Conservation (phyloP, 352 stramenopile genomes). For the Phytophthora meadii region DNA sequence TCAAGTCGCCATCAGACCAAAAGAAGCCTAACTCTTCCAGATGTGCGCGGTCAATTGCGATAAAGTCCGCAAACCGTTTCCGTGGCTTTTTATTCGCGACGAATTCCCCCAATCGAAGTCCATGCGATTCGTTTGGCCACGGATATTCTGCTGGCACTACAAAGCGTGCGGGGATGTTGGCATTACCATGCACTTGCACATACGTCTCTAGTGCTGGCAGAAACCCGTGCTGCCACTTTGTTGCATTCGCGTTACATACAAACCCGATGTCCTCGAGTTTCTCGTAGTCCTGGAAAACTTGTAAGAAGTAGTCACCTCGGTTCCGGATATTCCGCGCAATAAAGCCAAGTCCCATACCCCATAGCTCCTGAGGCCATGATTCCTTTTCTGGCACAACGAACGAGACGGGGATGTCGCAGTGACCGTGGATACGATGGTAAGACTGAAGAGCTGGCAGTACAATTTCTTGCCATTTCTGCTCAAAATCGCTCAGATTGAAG, state of each 20-base stretch:
- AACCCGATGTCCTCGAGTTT: slow-evolving; percentile 62
- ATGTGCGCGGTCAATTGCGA: slow-evolving; percentile 55
- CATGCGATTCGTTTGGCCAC: slow-evolving; percentile 49
- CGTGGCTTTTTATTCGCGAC: slow-evolving; percentile 30
- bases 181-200: slow-evolving; percentile 40
- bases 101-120: slow-evolving; percentile 48
- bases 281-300: slow-evolving; percentile 55
- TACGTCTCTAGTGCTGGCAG: slow-evolving; percentile 59
- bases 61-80: slow-evolving; percentile 51
- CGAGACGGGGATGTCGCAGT: slow-evolving; percentile 46
- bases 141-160: slow-evolving; percentile 46
- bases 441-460: slow-evolving; percentile 58
- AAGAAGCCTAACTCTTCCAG: slow-evolving; percentile 60
- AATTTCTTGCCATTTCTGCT: slow-evolving; percentile 59
- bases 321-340: slow-evolving; percentile 65
- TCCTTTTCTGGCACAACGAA: slow-evolving; percentile 50
- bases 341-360: slow-evolving; percentile 55
- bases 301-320: slow-evolving; percentile 52
- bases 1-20: slow-evolving; percentile 36
- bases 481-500: slow-evolving; percentile 57
- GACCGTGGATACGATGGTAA: slow-evolving; percentile 46
- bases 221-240: slow-evolving; percentile 54
- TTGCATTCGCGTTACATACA: slow-evolving; percentile 53
- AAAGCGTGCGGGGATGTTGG: slow-evolving; percentile 49
- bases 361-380: slow-evolving; percentile 44